phyloP scores from a whole-genome alignment of 805 yeast genomes.

The Candida montana region DNA sequence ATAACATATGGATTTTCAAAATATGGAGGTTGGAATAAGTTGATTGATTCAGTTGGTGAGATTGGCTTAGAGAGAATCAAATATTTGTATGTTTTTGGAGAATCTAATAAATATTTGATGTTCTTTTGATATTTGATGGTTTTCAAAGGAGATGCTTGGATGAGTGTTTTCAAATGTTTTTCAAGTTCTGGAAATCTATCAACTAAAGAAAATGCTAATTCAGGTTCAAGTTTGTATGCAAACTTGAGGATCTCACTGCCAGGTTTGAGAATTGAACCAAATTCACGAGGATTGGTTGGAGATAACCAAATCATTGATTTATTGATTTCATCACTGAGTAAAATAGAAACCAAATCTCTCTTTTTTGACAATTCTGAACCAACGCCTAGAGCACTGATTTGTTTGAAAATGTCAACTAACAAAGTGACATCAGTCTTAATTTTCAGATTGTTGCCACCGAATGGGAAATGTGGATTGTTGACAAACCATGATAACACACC shows the following conservation, averaged over 20 bases:
- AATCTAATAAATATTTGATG: conserved; percentile 43
- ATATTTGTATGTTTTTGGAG: conserved; percentile 13
- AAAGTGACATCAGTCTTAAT: conserved; percentile 63
- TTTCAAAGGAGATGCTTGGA: conserved; percentile 52
- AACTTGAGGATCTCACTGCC: conserved; percentile 35
- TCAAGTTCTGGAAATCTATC: conserved; percentile 45
- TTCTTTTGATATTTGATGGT: conserved; percentile 55
- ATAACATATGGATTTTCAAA: conserved; percentile 59
- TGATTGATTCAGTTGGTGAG: conserved; percentile 81
- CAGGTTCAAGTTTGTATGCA: conserved; percentile 67
- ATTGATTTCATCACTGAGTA: conserved; percentile 72
- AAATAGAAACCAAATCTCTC: conserved; percentile 49
- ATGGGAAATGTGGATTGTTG: conserved; percentile 62
- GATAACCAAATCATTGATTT: conserved; percentile 74
- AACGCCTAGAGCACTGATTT: conserved; percentile 10
- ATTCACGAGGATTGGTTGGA: conserved; percentile 26
- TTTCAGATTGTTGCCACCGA: conserved; percentile 73
- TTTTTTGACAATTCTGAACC: conserved; percentile 36
- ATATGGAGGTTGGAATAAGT: conserved; percentile 71
- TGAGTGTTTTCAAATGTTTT: conserved; percentile 36
- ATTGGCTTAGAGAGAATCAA: conserved; percentile 40
- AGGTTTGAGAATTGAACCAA: conserved; percentile 32
- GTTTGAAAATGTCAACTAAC: conserved; percentile 44
- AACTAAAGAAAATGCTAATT: conserved; percentile 65
- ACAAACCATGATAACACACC: conserved; percentile 80